A percentile compares a stretch with the other conserved stretches of the same genome.
These are phyloP conservation scores for Sistotremastrum suecicum DNA, from an alignment of 768 basidiomycete species.

Conservation along the genomic window DNA sequence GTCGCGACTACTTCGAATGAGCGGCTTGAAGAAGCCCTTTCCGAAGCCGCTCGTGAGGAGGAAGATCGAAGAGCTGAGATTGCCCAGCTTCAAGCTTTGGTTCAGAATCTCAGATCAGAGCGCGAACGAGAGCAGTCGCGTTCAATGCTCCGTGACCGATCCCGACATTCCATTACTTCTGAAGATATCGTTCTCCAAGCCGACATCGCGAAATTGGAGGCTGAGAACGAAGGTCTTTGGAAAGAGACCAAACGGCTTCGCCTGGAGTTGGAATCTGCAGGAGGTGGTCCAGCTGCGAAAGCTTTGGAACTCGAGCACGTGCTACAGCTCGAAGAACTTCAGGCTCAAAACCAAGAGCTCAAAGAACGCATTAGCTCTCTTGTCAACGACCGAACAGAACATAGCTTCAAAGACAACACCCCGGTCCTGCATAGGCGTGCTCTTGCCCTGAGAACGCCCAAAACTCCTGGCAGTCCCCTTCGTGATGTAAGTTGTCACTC, in stretches of 20 bases:
- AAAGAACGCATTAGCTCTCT: conserved; percentile 53
- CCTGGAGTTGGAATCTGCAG: conserved; percentile 43
- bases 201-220: conserved; percentile 55
- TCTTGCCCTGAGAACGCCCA: conserved; percentile 48
- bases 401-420: too few relatives aligned
- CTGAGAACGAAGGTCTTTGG: conserved; percentile 64
- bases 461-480: conserved; percentile 67
- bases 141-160: not conserved
- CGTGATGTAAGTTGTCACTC: conserved; percentile 44
- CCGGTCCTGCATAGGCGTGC: conserved; percentile 47
- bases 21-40: not conserved
- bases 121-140: conserved; percentile 14
- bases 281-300: conserved; percentile 39
- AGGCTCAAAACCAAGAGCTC: conserved; percentile 64
- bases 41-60: conserved; percentile 26
- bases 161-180: conserved; percentile 12
- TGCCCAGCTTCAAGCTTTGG: conserved; percentile 32
- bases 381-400: too few relatives aligned
- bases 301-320: conserved; percentile 71
- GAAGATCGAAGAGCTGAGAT: conserved; percentile 15
- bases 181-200: conserved; percentile 24
- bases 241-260: conserved; percentile 62
- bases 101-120: conserved; percentile 15
- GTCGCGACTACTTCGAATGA: not conserved
- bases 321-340: conserved; percentile 57